These are phyloP conservation scores for Diplocarpon mali DNA, from an alignment of 2,329 filamentous ascomycete genomes.

Conservation along the genomic window DNA sequence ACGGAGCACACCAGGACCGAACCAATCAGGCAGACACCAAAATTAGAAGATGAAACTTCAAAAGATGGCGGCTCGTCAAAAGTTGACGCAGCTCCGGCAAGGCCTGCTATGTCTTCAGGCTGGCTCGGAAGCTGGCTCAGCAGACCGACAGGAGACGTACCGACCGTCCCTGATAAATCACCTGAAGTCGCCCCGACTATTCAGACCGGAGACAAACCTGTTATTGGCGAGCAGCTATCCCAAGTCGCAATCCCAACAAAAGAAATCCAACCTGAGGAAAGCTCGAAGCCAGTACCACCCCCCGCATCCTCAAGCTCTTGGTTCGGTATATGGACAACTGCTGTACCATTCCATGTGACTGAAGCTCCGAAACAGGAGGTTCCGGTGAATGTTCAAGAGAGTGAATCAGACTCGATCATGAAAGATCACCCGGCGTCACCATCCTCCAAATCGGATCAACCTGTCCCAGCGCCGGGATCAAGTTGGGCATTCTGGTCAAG, in stretches of 20 bases:
- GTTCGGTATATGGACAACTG: constrained; percentile 24
- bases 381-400: constrained; percentile 12
- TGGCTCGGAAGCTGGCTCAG: constrained; percentile 47
- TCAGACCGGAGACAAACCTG: constrained; percentile 1
- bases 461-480: constrained; percentile 38
- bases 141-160: constrained; percentile 19
- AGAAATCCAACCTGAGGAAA: constrained; percentile 1
- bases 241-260: not conserved
- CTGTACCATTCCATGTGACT: constrained; percentile 16
- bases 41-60: not conserved
- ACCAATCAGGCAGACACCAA: not conserved
- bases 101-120: constrained; percentile 31
- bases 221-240: constrained; percentile 10
- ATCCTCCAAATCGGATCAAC: not conserved
- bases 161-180: constrained; percentile 2
- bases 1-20: constrained; percentile 4
- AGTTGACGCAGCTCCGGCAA: constrained; percentile 2
- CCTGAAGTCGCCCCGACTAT: not conserved
- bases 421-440: constrained; percentile 11
- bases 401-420: constrained; percentile 15
- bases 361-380: constrained; percentile 19
- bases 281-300: constrained; percentile 1
- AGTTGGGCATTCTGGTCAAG: constrained; percentile 76
- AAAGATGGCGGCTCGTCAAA: not conserved
- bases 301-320: constrained; percentile 18